These are phyloP conservation scores for Agaricus blazei DNA, from an alignment of 768 basidiomycete genomes.

Conservation along the genomic window DNA sequence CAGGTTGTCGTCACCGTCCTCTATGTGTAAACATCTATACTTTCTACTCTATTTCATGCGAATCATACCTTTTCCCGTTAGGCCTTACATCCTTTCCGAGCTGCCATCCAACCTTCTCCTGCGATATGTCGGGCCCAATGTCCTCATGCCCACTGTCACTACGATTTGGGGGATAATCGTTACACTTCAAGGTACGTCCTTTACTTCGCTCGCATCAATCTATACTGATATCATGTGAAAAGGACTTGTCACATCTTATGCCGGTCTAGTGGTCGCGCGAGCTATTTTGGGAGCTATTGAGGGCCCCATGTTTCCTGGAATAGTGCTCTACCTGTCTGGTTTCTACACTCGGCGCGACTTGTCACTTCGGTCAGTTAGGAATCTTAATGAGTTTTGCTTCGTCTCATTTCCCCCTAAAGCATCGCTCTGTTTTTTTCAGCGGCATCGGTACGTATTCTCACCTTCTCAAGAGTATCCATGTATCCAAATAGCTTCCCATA, in stretches of 20 bases:
- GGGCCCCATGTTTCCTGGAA: constrained; percentile 39
- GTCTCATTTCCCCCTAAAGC: constrained; percentile 16
- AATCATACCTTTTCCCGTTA: not conserved
- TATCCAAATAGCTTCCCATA: no score
- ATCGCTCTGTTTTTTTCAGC: constrained; percentile 36
- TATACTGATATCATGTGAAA: not conserved
- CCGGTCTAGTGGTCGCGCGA: constrained; percentile 43
- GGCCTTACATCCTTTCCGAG: constrained; percentile 42
- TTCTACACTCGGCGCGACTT: constrained; percentile 32
- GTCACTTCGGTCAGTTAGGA: constrained; percentile 21
- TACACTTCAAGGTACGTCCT: constrained; percentile 31
- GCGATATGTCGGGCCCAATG: constrained; percentile 38
- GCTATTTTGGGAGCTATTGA: constrained; percentile 51
- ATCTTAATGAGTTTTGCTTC: no score
- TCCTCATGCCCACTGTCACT: constrained; percentile 43
- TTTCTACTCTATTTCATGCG: no score
- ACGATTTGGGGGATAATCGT: constrained; percentile 46
- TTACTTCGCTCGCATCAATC: no score
- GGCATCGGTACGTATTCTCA: constrained; percentile 23
- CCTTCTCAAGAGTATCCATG: no score
- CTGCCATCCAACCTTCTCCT: constrained; percentile 45
- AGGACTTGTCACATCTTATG: constrained; percentile 43
- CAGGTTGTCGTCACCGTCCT: no score
- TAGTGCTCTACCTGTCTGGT: constrained; percentile 36
- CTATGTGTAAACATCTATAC: not conserved